Evolutionary conservation across 2,329 filamentous ascomycete genomes (phyloP).

Genomic region (Cladophialophora carrionii): DNA sequence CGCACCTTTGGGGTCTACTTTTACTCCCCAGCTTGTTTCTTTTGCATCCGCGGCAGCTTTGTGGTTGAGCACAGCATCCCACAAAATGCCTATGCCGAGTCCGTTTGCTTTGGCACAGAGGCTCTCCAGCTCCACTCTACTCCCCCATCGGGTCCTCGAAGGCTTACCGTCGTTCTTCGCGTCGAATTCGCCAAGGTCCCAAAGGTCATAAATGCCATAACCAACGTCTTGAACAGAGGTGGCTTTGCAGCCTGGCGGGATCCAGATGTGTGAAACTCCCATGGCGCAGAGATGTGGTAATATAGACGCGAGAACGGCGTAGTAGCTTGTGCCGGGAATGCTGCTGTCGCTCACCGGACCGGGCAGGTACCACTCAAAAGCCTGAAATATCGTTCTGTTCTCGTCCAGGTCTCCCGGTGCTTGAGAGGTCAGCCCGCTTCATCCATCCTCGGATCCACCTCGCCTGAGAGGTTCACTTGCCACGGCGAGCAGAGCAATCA

Average conservation of each 20-base stretch:
- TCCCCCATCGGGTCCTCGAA: constrained; percentile 67
- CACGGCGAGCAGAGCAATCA: neutral
- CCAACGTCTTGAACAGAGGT: constrained; percentile 63
- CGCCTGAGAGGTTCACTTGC: neutral
- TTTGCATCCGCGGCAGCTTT: constrained; percentile 69
- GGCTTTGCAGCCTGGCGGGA: constrained; percentile 72
- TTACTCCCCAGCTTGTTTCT: constrained; percentile 64
- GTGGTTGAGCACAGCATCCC: constrained; percentile 73
- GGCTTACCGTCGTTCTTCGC: constrained; percentile 62
- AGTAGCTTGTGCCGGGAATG: constrained; percentile 58
- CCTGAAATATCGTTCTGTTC: constrained; percentile 66
- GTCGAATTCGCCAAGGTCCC: constrained; percentile 72
- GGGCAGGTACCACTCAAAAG: constrained; percentile 73
- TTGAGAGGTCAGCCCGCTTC: constrained; percentile 3
- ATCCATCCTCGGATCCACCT: neutral
- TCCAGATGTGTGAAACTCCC: constrained; percentile 67
- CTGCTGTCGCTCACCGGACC: constrained; percentile 39
- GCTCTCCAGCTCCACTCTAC: constrained; percentile 61
- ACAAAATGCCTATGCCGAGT: constrained; percentile 62
- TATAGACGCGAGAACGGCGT: constrained; percentile 58
- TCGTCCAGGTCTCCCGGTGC: constrained; percentile 37
- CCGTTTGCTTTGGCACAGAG: constrained; percentile 58
- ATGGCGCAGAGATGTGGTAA: constrained; percentile 61
- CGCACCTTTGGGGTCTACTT: constrained; percentile 61
- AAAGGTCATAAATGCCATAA: constrained; percentile 71